A percentile compares a stretch with the other conserved stretches of the same genome.
These are phyloP conservation scores for Linanthus parryae DNA, from an alignment of 148 eudicot genomes.

Conservation along the genomic window DNA sequence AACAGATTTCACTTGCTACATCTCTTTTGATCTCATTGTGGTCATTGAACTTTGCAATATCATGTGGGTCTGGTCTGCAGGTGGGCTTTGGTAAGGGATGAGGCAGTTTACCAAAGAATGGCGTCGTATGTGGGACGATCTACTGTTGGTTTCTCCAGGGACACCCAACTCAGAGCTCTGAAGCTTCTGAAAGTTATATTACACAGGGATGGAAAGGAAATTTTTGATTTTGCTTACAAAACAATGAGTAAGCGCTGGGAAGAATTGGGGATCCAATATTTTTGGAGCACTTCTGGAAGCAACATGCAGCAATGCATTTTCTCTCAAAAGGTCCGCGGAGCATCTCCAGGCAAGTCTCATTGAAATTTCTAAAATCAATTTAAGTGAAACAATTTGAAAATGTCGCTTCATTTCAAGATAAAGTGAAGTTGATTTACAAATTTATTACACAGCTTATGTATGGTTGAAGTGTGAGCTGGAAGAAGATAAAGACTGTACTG, in stretches of 20 bases:
- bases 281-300: too few species aligned
- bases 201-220: conserved; percentile 31
- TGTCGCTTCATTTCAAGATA: too few species aligned
- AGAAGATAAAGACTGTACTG: conserved; percentile 27
- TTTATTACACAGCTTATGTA: conserved; percentile 65
- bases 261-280: conserved; percentile 35
- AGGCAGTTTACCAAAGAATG: conserved; percentile 38
- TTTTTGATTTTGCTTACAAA: conserved; percentile 43
- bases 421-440: too few species aligned
- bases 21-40: too few species aligned
- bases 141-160: conserved; percentile 44
- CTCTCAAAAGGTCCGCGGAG: conserved; percentile 31
- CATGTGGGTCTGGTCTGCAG: conserved; percentile 13
- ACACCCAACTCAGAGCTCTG: conserved; percentile 56
- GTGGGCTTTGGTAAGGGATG: conserved; percentile 73
- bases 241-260: conserved; percentile 54
- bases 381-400: too few species aligned
- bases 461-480: conserved; percentile 52
- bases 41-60: too few species aligned
- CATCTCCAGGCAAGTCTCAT: conserved; percentile 94
- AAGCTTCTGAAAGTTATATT: conserved; percentile 47
- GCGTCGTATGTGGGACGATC: conserved; percentile 15
- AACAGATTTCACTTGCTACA: too few species aligned
- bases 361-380: too few species aligned
- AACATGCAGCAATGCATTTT: conserved; percentile 48